Evolutionary conservation across 2,329 filamentous ascomycete species (phyloP).

Genomic region (Paraphaeosphaeria sporulosa): DNA sequence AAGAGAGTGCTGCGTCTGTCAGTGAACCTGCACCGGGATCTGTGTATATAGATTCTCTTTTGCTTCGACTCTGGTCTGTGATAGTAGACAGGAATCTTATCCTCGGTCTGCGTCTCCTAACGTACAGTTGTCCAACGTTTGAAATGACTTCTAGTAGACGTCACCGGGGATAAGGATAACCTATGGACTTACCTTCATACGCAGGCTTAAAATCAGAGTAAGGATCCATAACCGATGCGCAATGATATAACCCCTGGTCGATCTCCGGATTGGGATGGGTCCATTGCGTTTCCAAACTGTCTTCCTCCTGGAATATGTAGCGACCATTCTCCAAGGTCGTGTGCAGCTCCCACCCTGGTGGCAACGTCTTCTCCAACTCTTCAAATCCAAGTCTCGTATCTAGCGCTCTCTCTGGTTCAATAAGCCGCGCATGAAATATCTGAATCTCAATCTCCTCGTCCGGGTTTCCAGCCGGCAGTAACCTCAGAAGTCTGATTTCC

Average conservation of each 20-base stretch:
- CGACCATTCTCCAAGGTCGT: neutral
- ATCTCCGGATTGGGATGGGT: conserved; percentile 1
- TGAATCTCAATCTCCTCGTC: conserved; percentile 10
- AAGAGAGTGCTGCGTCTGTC: conserved; percentile 2
- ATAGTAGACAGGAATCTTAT: too few species aligned
- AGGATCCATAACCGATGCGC: conserved; percentile 3
- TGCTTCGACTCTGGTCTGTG: too few species aligned
- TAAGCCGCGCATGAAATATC: conserved; percentile 11
- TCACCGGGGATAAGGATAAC: neutral
- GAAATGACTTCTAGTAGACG: neutral
- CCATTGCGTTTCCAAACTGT: neutral
- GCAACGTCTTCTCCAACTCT: neutral
- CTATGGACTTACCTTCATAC: conserved; percentile 6
- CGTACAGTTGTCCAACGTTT: too few species aligned
- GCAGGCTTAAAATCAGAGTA: conserved; percentile 6
- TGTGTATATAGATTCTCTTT: too few species aligned
- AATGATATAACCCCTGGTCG: neutral
- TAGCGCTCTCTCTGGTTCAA: conserved; percentile 9
- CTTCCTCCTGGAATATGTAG: neutral
- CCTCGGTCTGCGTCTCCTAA: too few species aligned
- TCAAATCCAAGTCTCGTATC: conserved; percentile 2
- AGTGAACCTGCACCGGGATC: too few species aligned
- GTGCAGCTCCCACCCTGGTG: neutral
- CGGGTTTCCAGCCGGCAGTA: conserved; percentile 1
- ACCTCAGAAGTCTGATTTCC: conserved; percentile 11